Evolutionary conservation across 768 basidiomycete genomes (phyloP).

Genomic region (Hysterangium stoloniferum): DNA sequence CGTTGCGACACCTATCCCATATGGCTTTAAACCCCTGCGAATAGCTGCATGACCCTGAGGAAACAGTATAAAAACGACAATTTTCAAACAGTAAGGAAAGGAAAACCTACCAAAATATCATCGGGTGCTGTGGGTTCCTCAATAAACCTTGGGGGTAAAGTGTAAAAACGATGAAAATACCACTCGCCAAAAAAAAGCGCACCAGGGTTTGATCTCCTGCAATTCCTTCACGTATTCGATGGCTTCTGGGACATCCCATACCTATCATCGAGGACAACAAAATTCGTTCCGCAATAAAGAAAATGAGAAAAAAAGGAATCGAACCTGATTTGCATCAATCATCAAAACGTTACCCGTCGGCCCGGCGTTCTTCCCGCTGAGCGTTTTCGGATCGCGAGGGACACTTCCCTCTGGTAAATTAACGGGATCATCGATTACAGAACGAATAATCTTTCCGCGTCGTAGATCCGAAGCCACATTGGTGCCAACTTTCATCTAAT

Average conservation of each 20-base stretch:
- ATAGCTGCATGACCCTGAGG: slow-evolving; percentile 61
- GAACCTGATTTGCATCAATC: slow-evolving; percentile 88
- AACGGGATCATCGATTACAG: slow-evolving; percentile 89
- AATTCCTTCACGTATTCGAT: slow-evolving; percentile 85
- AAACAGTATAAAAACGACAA: not conserved
- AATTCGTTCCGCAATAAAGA: slow-evolving; percentile 8
- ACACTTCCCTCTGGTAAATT: slow-evolving; percentile 56
- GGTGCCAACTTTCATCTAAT: slow-evolving; percentile 86
- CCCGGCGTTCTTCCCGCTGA: slow-evolving; percentile 87
- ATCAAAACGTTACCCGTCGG: slow-evolving; percentile 91
- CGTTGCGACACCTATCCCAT: slow-evolving; percentile 86
- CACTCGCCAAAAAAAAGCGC: slow-evolving; percentile 15
- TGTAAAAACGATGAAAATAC: not conserved
- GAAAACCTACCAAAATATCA: slow-evolving; percentile 53
- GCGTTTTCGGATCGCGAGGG: slow-evolving; percentile 54
- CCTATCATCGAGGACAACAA: slow-evolving; percentile 17
- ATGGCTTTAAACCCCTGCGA: slow-evolving; percentile 65
- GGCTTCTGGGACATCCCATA: slow-evolving; percentile 90
- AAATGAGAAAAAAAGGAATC: slow-evolving; percentile 9
- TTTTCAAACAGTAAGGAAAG: slow-evolving; percentile 26
- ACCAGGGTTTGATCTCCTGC: slow-evolving; percentile 81
- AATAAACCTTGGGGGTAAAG: slow-evolving; percentile 56
- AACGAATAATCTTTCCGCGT: slow-evolving; percentile 82
- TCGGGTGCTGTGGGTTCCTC: slow-evolving; percentile 92
- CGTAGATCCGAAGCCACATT: slow-evolving; percentile 75